Conservation (phyloP, 139 green algal genomes). For the Astrephomene gubernaculifera region DNA sequence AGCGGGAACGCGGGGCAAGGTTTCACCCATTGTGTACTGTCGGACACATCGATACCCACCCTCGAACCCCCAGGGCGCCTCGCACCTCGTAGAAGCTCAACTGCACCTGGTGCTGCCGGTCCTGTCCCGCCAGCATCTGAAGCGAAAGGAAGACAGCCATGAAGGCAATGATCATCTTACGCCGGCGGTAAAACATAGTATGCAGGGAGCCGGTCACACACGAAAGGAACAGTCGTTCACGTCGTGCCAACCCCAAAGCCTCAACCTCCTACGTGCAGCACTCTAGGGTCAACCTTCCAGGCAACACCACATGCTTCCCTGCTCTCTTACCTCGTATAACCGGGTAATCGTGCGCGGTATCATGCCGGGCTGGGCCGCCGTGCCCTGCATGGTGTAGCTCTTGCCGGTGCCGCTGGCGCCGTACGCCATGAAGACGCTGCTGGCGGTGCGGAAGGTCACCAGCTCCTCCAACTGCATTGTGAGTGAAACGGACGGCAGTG, state of each 20-base stretch:
- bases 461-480: conserved; percentile 51
- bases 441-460: conserved; percentile 29
- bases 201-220: no score
- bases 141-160: no score
- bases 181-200: no score
- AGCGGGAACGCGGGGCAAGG: no score
- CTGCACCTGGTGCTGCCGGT: conserved; percentile 34
- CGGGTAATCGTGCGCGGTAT: conserved; percentile 68
- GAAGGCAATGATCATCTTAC: no score
- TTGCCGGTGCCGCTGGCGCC: conserved; percentile 87
- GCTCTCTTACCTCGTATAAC: conserved; percentile 65
- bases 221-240: background rate
- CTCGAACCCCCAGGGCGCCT: no score
- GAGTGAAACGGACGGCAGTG: background rate
- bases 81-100: conserved; percentile 63
- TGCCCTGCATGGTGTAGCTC: conserved; percentile 85
- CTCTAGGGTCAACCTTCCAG: no score
- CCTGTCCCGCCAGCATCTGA: background rate
- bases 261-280: no score
- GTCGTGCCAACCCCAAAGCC: background rate
- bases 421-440: conserved; percentile 83
- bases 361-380: conserved; percentile 65
- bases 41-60: no score
- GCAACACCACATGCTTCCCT: background rate
- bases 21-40: no score